These are phyloP conservation scores for Sphagnum fallax DNA, from an alignment of 228 moss, liverwort and hornwort genomes.

Conservation along the genomic window DNA sequence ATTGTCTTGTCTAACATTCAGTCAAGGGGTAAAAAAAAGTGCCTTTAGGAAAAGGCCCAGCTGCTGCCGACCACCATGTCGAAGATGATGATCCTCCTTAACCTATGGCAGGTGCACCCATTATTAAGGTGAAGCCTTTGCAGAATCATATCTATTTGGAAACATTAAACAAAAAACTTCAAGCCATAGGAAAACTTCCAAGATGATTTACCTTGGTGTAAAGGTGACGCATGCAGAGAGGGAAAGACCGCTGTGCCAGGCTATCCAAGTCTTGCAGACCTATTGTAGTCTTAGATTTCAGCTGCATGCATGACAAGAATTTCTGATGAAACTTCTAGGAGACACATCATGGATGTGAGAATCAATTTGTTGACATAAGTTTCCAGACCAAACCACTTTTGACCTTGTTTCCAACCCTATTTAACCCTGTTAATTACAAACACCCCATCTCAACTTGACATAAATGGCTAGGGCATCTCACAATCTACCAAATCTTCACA, in stretches of 20 bases:
- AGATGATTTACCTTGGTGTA: slow-evolving; percentile 36
- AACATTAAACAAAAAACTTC: neutral
- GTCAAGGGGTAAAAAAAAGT: neutral
- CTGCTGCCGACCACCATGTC: slow-evolving; percentile 90
- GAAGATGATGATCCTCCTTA: slow-evolving; percentile 83
- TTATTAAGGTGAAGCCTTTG: neutral
- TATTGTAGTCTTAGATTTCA: slow-evolving; percentile 36
- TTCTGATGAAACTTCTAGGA: neutral
- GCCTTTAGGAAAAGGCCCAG: slow-evolving; percentile 87
- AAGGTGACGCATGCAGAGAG: slow-evolving; percentile 91
- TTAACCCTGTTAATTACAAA: too few species aligned
- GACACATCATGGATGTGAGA: neutral
- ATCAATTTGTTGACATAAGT: too few species aligned
- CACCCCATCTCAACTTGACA: too few species aligned
- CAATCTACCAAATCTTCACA: too few species aligned
- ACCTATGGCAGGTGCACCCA: slow-evolving; percentile 17
- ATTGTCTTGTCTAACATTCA: too few species aligned
- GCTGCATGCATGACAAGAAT: slow-evolving; percentile 12
- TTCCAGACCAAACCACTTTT: neutral
- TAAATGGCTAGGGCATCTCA: too few species aligned
- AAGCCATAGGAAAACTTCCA: neutral
- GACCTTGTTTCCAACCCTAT: too few species aligned
- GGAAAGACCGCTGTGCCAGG: slow-evolving; percentile 76
- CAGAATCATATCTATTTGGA: too few species aligned
- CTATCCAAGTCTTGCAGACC: slow-evolving; percentile 55